These are phyloP conservation scores for Saccharomyces pastorianus DNA, from an alignment of 1,139 yeast genomes.

Conservation along the genomic window DNA sequence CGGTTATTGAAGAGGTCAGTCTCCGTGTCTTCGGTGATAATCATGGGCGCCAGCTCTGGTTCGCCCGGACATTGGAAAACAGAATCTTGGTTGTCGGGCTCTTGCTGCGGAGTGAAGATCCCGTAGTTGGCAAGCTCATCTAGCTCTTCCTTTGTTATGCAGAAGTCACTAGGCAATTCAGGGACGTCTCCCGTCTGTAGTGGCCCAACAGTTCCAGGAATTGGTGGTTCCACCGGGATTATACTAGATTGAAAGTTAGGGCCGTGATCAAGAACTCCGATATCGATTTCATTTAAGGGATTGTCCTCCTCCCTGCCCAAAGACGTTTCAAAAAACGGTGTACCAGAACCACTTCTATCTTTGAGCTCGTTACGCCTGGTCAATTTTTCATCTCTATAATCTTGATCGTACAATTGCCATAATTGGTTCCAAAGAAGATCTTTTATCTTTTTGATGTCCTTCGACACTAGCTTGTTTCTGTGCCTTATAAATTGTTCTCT, in stretches of 20 bases:
- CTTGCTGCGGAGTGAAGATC: conserved; percentile 13
- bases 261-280: conserved; percentile 14
- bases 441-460: conserved; percentile 21
- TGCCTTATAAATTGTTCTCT: conserved; percentile 25
- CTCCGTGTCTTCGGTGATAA: conserved; percentile 15
- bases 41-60: conserved; percentile 7
- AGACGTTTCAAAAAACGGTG: background rate
- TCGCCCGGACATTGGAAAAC: conserved; percentile 27
- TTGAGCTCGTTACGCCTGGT: conserved; percentile 6
- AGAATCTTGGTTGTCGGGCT: conserved; percentile 26
- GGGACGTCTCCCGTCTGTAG: background rate
- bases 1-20: conserved; percentile 20
- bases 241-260: conserved; percentile 6
- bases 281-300: conserved; percentile 11
- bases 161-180: conserved; percentile 26
- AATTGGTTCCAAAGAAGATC: conserved; percentile 25
- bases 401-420: conserved; percentile 27
- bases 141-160: conserved; percentile 24
- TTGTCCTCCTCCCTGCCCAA: conserved; percentile 1
- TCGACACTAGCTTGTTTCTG: conserved; percentile 20
- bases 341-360: conserved; percentile 1
- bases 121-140: conserved; percentile 16
- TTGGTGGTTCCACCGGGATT: conserved; percentile 1
- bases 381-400: conserved; percentile 17
- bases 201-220: background rate